Evolutionary conservation across 495 filamentous ascomycete species (phyloP).

Genomic region (Xylaria bambusicola): DNA sequence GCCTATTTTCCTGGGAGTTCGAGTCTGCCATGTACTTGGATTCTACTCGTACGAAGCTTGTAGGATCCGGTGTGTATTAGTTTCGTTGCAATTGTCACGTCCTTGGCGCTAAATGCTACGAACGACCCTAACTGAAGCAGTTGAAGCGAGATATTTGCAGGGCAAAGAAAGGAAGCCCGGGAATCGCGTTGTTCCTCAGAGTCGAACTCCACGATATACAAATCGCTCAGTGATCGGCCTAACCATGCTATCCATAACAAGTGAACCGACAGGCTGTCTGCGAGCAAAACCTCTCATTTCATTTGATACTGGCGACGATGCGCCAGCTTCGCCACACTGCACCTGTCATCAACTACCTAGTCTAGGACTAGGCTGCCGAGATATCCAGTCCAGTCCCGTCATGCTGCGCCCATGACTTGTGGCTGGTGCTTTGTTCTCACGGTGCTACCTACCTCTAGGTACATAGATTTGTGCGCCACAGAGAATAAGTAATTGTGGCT

Average conservation of each 20-base stretch:
- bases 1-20: conserved; percentile 22
- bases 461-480: too few species aligned
- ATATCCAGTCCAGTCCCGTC: background rate
- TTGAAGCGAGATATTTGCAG: background rate
- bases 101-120: conserved; percentile 1
- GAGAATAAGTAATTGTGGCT: too few species aligned
- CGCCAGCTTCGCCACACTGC: conserved; percentile 6
- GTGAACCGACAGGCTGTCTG: background rate
- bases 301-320: background rate
- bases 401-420: conserved; percentile 1
- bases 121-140: background rate
- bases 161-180: background rate
- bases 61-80: conserved; percentile 11
- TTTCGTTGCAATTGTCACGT: conserved; percentile 9
- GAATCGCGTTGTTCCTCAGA: too few species aligned
- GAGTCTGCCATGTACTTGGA: conserved; percentile 12
- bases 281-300: background rate
- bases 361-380: too few species aligned
- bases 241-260: background rate
- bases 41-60: conserved; percentile 14
- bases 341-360: background rate
- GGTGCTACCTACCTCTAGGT: too few species aligned
- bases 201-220: too few species aligned
- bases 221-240: background rate
- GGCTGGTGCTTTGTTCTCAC: background rate